These are phyloP conservation scores for Laguncularia racemosa DNA, from an alignment of 345 rosid genomes.

Conservation along the genomic window DNA sequence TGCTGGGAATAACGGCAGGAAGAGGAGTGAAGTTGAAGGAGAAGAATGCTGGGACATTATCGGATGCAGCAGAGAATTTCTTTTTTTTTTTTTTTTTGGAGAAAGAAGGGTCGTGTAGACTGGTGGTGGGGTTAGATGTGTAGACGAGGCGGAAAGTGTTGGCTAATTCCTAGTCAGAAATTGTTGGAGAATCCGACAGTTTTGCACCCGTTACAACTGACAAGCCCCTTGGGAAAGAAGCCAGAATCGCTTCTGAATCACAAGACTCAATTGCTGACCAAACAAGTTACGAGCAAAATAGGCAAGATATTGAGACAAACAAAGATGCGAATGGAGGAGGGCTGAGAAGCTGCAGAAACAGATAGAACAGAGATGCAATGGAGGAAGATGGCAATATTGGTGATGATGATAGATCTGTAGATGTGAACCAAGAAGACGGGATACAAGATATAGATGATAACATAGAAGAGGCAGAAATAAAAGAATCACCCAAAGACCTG, in stretches of 20 bases:
- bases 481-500: slow-evolving; percentile 29
- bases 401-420: slow-evolving; percentile 32
- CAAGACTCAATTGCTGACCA: slow-evolving; percentile 11
- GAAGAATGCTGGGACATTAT: slow-evolving; percentile 26
- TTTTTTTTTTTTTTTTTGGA: too few relatives aligned
- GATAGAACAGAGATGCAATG: slow-evolving; percentile 28
- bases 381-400: slow-evolving; percentile 44
- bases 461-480: slow-evolving; percentile 31
- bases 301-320: too few relatives aligned
- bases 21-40: too few relatives aligned
- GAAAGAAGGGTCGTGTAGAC: slow-evolving; percentile 74
- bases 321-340: slow-evolving; percentile 5
- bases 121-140: slow-evolving; percentile 80
- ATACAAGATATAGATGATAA: slow-evolving; percentile 34
- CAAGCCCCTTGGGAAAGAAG: slow-evolving; percentile 20
- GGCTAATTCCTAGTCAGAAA: too few relatives aligned
- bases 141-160: slow-evolving; percentile 39
- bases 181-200: too few relatives aligned
- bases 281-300: slow-evolving; percentile 11
- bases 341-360: slow-evolving; percentile 36
- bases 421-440: slow-evolving; percentile 31
- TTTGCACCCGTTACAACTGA: slow-evolving; percentile 57
- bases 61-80: slow-evolving; percentile 57
- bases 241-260: slow-evolving; percentile 11
- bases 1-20: slow-evolving; percentile 36